Conservation (phyloP, 2,329 filamentous ascomycete species). For the Claviceps purpurea region DNA sequence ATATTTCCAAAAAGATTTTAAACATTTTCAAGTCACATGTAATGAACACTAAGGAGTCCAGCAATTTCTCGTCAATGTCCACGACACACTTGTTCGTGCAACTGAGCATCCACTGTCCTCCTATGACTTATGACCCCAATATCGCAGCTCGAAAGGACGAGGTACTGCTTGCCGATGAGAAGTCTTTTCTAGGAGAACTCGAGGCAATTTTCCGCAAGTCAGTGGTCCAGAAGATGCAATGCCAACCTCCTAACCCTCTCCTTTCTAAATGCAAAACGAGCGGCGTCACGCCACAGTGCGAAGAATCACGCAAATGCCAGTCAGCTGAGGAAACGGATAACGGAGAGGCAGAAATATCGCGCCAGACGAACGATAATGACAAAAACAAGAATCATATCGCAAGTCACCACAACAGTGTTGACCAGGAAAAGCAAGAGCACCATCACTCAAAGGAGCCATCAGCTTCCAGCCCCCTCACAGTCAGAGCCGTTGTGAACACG, state of each 20-base stretch:
- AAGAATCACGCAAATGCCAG: background rate
- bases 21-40: conserved; percentile 35
- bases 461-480: background rate
- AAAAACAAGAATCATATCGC: background rate
- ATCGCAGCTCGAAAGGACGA: conserved; percentile 60
- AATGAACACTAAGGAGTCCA: background rate
- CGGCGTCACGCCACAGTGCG: background rate
- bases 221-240: conserved; percentile 17
- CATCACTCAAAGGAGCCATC: background rate
- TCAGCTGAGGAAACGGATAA: background rate
- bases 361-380: background rate
- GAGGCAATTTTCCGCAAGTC: conserved; percentile 27
- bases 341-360: background rate
- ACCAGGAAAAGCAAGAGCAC: background rate
- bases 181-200: conserved; percentile 30
- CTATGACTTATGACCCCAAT: conserved; percentile 56
- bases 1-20: conserved; percentile 42
- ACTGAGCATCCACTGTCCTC: conserved; percentile 48
- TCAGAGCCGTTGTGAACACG: conserved; percentile 15
- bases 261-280: background rate
- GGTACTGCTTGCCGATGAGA: conserved; percentile 50
- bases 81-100: conserved; percentile 45
- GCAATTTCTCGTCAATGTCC: conserved; percentile 5
- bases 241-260: no score
- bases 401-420: background rate